Conservation (phyloP, 2,329 filamentous ascomycete genomes). For the Alternaria panax region DNA sequence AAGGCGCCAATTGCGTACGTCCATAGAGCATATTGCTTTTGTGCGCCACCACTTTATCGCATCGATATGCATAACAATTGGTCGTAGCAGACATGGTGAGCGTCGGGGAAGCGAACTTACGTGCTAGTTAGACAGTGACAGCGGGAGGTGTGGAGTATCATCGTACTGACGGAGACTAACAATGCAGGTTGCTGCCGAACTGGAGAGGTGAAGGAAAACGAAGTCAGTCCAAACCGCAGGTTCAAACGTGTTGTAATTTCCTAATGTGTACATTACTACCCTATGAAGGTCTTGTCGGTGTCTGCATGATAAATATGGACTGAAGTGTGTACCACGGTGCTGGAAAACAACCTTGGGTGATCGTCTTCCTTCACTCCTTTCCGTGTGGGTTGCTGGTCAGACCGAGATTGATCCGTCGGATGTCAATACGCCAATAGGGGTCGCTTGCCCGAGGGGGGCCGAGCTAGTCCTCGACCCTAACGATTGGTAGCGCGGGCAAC, state of each 20-base stretch:
- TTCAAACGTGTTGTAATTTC: background rate
- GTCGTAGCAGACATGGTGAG: background rate
- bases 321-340: background rate
- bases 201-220: background rate
- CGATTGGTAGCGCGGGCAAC: background rate
- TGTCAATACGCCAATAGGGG: background rate
- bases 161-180: background rate
- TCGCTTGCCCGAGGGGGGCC: background rate
- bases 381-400: background rate
- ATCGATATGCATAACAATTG: background rate
- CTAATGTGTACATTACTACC: background rate
- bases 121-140: background rate
- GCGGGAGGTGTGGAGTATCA: background rate
- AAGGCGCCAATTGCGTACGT: background rate
- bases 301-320: background rate
- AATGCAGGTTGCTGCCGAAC: background rate
- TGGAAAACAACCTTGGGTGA: background rate
- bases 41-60: background rate
- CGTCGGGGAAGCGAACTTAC: background rate
- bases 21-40: background rate
- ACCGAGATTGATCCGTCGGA: conserved; percentile 1
- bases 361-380: background rate
- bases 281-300: background rate
- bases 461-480: background rate
- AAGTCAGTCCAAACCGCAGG: background rate